Evolutionary conservation across 768 basidiomycete genomes (phyloP), one percentile per base, ranked within the genome.

Genomic region (Pilatotrama ljubarskyi): DNA sequence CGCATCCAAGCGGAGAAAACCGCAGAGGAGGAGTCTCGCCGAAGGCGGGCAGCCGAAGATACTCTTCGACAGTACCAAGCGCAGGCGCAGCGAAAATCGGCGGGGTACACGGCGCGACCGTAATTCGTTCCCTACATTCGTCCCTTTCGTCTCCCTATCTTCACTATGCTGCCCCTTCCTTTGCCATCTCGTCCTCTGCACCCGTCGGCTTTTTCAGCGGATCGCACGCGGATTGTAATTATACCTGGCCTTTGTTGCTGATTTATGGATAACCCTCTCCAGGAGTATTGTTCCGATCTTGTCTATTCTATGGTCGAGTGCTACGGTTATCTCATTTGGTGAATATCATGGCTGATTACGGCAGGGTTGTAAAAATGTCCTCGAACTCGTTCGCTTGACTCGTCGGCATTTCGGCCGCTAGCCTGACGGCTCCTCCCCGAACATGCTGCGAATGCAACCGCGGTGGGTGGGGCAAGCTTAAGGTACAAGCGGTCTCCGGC

Each of bases 1-100:
- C 76, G 88, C 49, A 78, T 80, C 62, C 85, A 86, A 54, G 82
- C 83, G 5, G 87, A 88, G 71, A 75, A 74, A 73, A 68, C 74
- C 58, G 75, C 78, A 43, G 76, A 80, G 52, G 78, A 86, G 62
- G 83, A 82, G 69, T 73, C 70, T 29, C 74, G 74, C 64, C 62
- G 78, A 66, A 74, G 85, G 65, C 72, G 75, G 26, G 69, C 69
- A 44, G 80, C 81, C 10, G 88, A 91, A 58, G 84, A 84, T 43
- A 74, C 74, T 29, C 70, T 82, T 53, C 69, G 72, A 49, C 73
- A 55, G 47, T 66, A 65, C 44, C 70, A 69, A 61, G 50, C 51
- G 24, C 66, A 59, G 58, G 55, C 43, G 24, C 61, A 64, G 29
- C 48, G 63, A 42, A 62, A 62, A 54, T 54, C 57, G 32, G 32